Conservation (phyloP, 495 filamentous ascomycete species). For the Massariosphaeria phaeospora region DNA sequence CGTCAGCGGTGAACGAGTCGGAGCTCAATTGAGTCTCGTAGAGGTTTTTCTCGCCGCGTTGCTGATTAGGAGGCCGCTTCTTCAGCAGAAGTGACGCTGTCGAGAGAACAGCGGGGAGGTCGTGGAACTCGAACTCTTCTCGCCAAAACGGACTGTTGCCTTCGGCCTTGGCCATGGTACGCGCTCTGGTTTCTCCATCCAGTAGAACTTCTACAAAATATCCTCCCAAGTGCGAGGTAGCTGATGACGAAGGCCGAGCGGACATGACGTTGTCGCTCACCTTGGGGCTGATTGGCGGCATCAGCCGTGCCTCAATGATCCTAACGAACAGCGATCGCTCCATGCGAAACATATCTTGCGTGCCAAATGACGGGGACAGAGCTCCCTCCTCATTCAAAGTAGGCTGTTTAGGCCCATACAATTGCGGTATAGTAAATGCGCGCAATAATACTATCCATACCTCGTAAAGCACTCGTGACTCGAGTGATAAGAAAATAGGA, state of each 20-base stretch:
- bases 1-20: slow-evolving; percentile 34
- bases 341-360: slow-evolving; percentile 59
- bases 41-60: slow-evolving; percentile 10
- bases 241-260: slow-evolving; percentile 15
- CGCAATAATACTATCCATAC: slow-evolving; percentile 94
- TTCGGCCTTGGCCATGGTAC: slow-evolving; percentile 75
- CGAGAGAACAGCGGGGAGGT: slow-evolving; percentile 75
- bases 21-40: slow-evolving; percentile 23
- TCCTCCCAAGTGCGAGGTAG: slow-evolving; percentile 13
- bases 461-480: slow-evolving; percentile 84
- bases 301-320: slow-evolving; percentile 58
- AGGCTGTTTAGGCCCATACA: slow-evolving; percentile 63
- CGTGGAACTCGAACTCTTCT: slow-evolving; percentile 81
- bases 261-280: slow-evolving; percentile 15
- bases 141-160: slow-evolving; percentile 89
- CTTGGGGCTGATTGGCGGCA: slow-evolving; percentile 35
- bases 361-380: slow-evolving; percentile 31
- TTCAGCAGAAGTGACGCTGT: slow-evolving; percentile 81
- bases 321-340: slow-evolving; percentile 57
- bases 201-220: slow-evolving; percentile 91
- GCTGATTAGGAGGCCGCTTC: slow-evolving; percentile 48
- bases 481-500: slow-evolving; percentile 79
- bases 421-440: slow-evolving; percentile 88
- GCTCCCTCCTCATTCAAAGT: slow-evolving; percentile 36
- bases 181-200: slow-evolving; percentile 81